Conservation (phyloP, 164 flowering plant genomes). For the Umbilicus rupestris region DNA sequence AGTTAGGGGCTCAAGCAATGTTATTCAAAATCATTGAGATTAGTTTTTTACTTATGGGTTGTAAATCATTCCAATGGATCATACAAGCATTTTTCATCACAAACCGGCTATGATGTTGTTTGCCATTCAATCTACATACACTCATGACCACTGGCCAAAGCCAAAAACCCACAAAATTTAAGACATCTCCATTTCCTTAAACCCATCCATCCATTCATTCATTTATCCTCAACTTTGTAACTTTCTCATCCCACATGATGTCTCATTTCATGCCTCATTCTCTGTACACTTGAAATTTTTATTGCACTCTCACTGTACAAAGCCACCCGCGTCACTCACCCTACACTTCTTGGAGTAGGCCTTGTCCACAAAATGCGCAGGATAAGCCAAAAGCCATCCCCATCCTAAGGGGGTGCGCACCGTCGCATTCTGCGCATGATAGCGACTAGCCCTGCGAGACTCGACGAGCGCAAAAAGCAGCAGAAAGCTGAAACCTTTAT, state of each 20-base stretch:
- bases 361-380: background rate
- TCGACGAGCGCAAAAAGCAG: background rate
- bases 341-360: background rate
- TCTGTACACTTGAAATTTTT: background rate
- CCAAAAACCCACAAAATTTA: background rate
- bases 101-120: slow-evolving; percentile 1
- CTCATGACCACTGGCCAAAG: background rate
- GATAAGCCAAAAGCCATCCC: background rate
- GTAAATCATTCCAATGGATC: background rate
- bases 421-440: background rate
- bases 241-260: slow-evolving; percentile 3
- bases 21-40: background rate
- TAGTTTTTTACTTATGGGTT: background rate
- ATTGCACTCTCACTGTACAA: slow-evolving; percentile 1
- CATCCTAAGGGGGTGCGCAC: background rate
- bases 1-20: background rate
- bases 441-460: background rate
- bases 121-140: background rate
- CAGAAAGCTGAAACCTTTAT: slow-evolving; percentile 3
- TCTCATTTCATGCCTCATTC: slow-evolving; percentile 6
- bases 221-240: background rate
- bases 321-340: background rate
- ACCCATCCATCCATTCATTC: background rate
- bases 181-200: background rate
- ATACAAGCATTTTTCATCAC: background rate